These are phyloP conservation scores for Ophiorrhiza pumila DNA, from an alignment of 257 asterid genomes.

Conservation along the genomic window DNA sequence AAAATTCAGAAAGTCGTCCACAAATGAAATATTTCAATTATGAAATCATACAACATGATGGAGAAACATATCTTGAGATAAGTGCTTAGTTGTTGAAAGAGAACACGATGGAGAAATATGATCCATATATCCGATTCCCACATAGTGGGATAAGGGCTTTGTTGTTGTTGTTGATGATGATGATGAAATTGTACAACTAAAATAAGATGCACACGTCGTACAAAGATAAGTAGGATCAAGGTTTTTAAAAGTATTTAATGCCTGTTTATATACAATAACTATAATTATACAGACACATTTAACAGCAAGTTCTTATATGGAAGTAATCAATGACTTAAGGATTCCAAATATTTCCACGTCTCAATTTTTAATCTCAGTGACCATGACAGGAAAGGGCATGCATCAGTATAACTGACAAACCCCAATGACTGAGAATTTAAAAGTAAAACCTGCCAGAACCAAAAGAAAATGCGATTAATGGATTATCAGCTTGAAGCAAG, in stretches of 20 bases:
- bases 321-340: neutral
- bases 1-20: neutral
- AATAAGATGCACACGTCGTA: neutral
- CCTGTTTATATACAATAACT: neutral
- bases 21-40: neutral
- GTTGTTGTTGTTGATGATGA: too few species aligned
- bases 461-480: neutral
- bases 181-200: neutral
- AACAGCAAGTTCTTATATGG: neutral
- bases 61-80: too few species aligned
- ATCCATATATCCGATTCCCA: too few species aligned
- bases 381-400: neutral
- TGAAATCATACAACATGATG: neutral
- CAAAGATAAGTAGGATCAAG: neutral
- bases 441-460: neutral
- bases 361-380: neutral
- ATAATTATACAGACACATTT: neutral
- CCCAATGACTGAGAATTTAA: neutral
- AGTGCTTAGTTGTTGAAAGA: too few species aligned
- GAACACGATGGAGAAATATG: neutral
- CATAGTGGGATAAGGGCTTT: too few species aligned
- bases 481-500: neutral
- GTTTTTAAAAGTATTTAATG: slow-evolving; percentile 6
- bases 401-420: neutral
- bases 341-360: neutral